These are phyloP conservation scores for Medicago arabica DNA, from an alignment of 306 rosid genomes.

Conservation along the genomic window DNA sequence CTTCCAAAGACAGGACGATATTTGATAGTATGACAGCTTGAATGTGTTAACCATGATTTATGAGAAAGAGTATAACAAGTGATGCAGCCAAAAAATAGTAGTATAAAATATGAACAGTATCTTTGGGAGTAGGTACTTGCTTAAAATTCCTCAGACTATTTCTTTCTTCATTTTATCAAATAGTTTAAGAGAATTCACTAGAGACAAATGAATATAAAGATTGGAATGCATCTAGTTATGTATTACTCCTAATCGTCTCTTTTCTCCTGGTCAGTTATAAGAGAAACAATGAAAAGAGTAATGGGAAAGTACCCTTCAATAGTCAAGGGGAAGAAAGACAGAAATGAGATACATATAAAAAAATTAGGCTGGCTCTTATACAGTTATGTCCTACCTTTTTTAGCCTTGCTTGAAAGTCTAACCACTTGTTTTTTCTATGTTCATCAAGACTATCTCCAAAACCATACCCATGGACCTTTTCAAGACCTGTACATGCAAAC, in stretches of 20 bases:
- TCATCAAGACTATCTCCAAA: constrained; percentile 93
- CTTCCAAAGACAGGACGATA: constrained; percentile 9
- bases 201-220: not conserved
- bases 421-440: constrained; percentile 73
- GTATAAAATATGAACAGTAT: not conserved
- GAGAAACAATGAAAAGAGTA: constrained; percentile 14
- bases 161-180: not conserved
- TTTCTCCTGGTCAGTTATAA: not conserved
- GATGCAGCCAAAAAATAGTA: constrained; percentile 15
- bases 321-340: not conserved
- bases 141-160: not conserved
- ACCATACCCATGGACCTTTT: constrained; percentile 88
- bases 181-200: not conserved
- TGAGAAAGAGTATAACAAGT: constrained; percentile 22
- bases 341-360: not conserved
- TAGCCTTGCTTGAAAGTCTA: constrained; percentile 65
- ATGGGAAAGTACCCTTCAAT: not conserved
- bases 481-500: constrained; percentile 67
- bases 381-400: constrained; percentile 63
- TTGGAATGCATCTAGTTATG: not conserved
- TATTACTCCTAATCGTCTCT: not conserved
- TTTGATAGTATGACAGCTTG: constrained; percentile 13
- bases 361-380: constrained; percentile 1
- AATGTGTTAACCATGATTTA: not conserved
- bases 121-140: constrained; percentile 6